Percentiles rank a stretch among this genome's conserved stretches.
Evolutionary conservation across 306 rosid genomes (phyloP).

Genomic region (Urtica urens): DNA sequence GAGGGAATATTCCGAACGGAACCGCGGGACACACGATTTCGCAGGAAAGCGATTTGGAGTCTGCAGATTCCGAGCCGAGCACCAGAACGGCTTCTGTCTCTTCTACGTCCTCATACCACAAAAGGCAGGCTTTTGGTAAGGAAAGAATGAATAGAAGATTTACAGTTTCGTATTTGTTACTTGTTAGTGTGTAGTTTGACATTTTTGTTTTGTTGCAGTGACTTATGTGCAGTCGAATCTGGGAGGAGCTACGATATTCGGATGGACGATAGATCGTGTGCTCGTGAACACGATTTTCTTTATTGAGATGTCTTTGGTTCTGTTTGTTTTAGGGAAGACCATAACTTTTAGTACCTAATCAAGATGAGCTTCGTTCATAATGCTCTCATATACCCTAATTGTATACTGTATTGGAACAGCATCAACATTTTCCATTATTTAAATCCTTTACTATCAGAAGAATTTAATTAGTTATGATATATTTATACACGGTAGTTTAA

Average conservation of each 20-base stretch:
- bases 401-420: too few relatives aligned
- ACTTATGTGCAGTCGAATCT: slow-evolving; percentile 28
- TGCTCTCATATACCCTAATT: too few relatives aligned
- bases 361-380: background rate
- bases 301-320: slow-evolving; percentile 31
- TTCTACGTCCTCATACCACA: slow-evolving; percentile 24
- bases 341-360: slow-evolving; percentile 18
- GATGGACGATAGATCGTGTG: slow-evolving; percentile 33
- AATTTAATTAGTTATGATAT: too few relatives aligned
- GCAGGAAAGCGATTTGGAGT: slow-evolving; percentile 32
- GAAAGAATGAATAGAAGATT: background rate
- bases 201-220: slow-evolving; percentile 16
- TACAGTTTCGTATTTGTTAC: background rate
- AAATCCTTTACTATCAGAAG: too few relatives aligned
- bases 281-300: slow-evolving; percentile 29
- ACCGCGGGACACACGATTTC: slow-evolving; percentile 20
- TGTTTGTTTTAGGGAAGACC: slow-evolving; percentile 40
- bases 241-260: slow-evolving; percentile 27
- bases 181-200: background rate
- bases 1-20: slow-evolving; percentile 3
- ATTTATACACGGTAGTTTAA: too few relatives aligned
- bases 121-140: slow-evolving; percentile 37
- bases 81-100: slow-evolving; percentile 36
- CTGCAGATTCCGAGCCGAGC: slow-evolving; percentile 19
- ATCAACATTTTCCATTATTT: too few relatives aligned